Percentiles rank a stretch among this genome's conserved stretches.
These are phyloP conservation scores for Murraya paniculata DNA, from an alignment of 345 rosid species.

Conservation along the genomic window DNA sequence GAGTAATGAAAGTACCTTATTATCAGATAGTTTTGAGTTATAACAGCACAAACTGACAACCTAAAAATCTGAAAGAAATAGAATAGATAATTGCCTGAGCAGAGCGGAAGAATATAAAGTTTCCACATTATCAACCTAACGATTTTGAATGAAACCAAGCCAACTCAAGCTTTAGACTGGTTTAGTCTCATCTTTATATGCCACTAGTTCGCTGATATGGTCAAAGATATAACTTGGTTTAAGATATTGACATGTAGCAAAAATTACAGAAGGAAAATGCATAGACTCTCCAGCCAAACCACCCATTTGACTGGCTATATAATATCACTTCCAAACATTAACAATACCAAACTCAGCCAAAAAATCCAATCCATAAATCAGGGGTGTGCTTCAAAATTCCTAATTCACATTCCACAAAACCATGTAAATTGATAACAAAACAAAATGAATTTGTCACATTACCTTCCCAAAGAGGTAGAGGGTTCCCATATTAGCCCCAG, in stretches of 20 bases:
- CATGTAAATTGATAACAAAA: background rate
- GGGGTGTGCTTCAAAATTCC: no score
- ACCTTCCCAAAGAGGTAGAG: slow-evolving; percentile 95
- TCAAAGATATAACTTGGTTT: background rate
- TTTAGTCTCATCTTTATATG: background rate
- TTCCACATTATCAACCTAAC: background rate
- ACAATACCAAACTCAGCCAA: background rate
- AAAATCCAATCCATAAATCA: background rate
- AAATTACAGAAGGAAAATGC: background rate
- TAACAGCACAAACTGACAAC: background rate
- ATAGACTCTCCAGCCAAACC: background rate
- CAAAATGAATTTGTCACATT: slow-evolving; percentile 12
- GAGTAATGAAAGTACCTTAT: background rate
- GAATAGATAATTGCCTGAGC: background rate
- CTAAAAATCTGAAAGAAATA: background rate
- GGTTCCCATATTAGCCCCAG: slow-evolving; percentile 78
- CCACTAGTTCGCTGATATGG: background rate
- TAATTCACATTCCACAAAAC: background rate
- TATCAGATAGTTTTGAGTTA: background rate
- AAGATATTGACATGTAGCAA: background rate
- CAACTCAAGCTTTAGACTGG: background rate
- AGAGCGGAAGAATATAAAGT: background rate
- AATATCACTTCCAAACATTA: background rate
- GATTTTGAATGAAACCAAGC: background rate
- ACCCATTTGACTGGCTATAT: background rate